A percentile compares a stretch with the other conserved stretches of the same genome.
Conservation (phyloP, 495 filamentous ascomycete species). For the Penicillium canescens region DNA sequence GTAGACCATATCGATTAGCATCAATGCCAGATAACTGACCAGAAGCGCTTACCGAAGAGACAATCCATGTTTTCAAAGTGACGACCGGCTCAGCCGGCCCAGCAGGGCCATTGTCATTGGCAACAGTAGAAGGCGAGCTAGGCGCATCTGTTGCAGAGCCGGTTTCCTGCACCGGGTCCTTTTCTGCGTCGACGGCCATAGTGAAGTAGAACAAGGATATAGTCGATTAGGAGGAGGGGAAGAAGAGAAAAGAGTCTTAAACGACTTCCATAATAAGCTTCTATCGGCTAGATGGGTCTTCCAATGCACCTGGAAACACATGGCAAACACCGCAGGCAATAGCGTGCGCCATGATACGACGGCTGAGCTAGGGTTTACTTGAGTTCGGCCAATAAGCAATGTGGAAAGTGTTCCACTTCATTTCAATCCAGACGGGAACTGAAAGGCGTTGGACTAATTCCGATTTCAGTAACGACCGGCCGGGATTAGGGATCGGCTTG, state of each 20-base stretch:
- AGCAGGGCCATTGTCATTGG: neutral
- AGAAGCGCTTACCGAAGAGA: slow-evolving; percentile 14
- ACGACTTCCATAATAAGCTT: neutral
- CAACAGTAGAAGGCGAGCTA: slow-evolving; percentile 2
- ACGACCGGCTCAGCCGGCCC: slow-evolving; percentile 15
- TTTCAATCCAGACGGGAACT: neutral
- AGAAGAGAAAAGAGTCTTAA: neutral
- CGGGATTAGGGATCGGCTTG: neutral
- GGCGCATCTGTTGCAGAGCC: slow-evolving; percentile 6
- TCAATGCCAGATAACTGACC: neutral
- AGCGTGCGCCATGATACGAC: neutral
- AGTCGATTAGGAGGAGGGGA: neutral
- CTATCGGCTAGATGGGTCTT: neutral
- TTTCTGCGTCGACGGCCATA: slow-evolving; percentile 15
- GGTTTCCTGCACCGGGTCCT: slow-evolving; percentile 4
- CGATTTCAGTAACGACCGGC: neutral
- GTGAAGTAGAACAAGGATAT: neutral
- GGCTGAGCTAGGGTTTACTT: neutral
- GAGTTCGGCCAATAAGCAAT: neutral
- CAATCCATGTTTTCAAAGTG: slow-evolving; percentile 27
- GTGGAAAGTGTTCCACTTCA: neutral
- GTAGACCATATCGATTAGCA: neutral
- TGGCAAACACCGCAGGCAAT: neutral
- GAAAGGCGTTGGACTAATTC: neutral
- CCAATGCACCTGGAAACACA: neutral